phyloP scores from a whole-genome alignment of 805 yeast species.

The Scheffersomyces stipitis region DNA sequence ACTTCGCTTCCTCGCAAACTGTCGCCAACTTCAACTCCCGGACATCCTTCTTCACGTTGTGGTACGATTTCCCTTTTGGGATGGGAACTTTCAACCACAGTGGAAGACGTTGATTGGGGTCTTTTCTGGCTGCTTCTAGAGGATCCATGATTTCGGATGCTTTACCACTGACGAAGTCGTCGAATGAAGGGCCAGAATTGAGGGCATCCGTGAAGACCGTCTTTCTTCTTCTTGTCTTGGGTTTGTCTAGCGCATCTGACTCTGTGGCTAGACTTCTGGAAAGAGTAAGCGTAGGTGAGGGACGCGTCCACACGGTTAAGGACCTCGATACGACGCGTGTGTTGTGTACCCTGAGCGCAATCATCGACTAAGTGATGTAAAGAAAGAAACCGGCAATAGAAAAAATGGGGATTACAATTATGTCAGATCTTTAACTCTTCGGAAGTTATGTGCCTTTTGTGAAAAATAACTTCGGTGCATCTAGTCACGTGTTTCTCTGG shows the following conservation, averaged over 20 bases:
- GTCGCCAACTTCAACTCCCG: slow-evolving; percentile 88
- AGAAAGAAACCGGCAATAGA: too few relatives aligned
- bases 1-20: slow-evolving; percentile 97
- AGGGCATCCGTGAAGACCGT: slow-evolving; percentile 69
- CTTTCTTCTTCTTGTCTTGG: slow-evolving; percentile 43
- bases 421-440: too few relatives aligned
- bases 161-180: slow-evolving; percentile 81
- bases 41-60: slow-evolving; percentile 79
- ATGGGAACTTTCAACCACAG: slow-evolving; percentile 93
- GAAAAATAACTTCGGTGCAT: too few relatives aligned
- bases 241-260: slow-evolving; percentile 7
- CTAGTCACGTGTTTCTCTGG: too few relatives aligned
- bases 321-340: too few relatives aligned
- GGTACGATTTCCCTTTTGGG: slow-evolving; percentile 89
- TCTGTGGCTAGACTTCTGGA: slow-evolving; percentile 9
- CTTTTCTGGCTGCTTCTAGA: slow-evolving; percentile 67
- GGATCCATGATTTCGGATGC: slow-evolving; percentile 79
- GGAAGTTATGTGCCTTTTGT: too few relatives aligned
- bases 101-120: slow-evolving; percentile 75
- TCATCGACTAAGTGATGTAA: too few relatives aligned
- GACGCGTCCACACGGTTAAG: too few relatives aligned
- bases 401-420: too few relatives aligned
- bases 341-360: too few relatives aligned
- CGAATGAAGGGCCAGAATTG: slow-evolving; percentile 88
- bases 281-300: not conserved